Base-by-base conservation (phyloP, 345 rosid genomes). In the Rhizophora apiculata region DNA sequence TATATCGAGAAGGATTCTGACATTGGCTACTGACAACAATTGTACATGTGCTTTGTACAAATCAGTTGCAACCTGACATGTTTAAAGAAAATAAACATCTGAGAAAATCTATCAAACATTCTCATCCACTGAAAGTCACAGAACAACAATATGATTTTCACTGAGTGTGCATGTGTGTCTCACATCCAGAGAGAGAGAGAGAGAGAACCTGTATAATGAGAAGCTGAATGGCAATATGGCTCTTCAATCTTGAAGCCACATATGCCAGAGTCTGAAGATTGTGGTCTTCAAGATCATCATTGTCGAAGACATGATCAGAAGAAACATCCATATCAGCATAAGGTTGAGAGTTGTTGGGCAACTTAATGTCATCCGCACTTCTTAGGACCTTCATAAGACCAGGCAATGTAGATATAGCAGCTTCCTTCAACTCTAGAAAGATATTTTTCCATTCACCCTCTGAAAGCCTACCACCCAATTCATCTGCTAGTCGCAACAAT, bases 171-270 rank as follows among this genome's bases (percentile, higher is more conserved):
- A 13, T 1, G 6, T 6, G 60, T 29, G 22, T 9, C 48, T 2
- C 48, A 39, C 16, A 11, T 11, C 13, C 46, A 7, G 60, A 36
- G 51, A 56, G 24, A 58, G 64, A 61, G 61, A 75, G 60, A 51
- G 71, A 68, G 64, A 49, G 70, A 43, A 94, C 98, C 95, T 88
- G 95, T 48, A 85, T 58, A 65, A 87, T 80, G 43, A 85, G 91
- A 64, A 94, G 87, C 81, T 91, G 98, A 64, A 86, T 76, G 1
- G 91, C 72, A 43, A 91, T 86, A 74, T 91, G 93, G 83, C 88
- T 82, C 85, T 89, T 94, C 81, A 84, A 84, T 77, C 95, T 87
- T 43, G 96, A 88, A 68, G 86, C 81, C 79, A 94, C 90, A 74
- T 87, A 86, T 26, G 93, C 85, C 75, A 84, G 83, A 53, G 89